A percentile compares a stretch with the other conserved stretches of the same genome.
Evolutionary conservation across 495 filamentous ascomycete species (phyloP).

Genomic region (Penicillium desertorum): DNA sequence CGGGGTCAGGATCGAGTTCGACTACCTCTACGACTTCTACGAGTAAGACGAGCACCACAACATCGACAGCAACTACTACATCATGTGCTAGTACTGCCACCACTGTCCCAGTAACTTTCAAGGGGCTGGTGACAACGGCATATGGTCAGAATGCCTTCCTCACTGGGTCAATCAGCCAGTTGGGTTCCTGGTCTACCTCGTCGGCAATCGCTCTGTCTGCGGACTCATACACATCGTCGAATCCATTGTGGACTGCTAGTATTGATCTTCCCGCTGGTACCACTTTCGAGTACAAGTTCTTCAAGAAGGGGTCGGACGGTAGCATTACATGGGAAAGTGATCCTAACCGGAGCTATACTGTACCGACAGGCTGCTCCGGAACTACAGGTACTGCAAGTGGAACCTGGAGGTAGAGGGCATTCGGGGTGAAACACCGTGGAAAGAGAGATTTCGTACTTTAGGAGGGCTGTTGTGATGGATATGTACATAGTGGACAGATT

Average conservation of each 20-base stretch:
- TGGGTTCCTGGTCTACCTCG: constrained; percentile 55
- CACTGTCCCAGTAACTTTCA: constrained; percentile 5
- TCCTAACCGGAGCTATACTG: constrained; percentile 55
- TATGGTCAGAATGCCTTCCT: constrained; percentile 43
- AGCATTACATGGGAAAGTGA: constrained; percentile 60
- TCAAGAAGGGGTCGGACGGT: constrained; percentile 53
- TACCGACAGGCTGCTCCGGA: constrained; percentile 41
- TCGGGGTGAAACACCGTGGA: not conserved
- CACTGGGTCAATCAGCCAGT: constrained; percentile 48
- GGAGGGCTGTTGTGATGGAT: not conserved
- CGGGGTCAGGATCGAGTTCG: constrained; percentile 1
- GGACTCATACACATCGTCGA: constrained; percentile 46
- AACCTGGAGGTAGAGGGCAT: not conserved
- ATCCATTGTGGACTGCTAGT: constrained; percentile 55
- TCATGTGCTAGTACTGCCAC: constrained; percentile 12
- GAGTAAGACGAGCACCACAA: not conserved
- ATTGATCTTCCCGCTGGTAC: constrained; percentile 49
- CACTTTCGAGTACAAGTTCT: constrained; percentile 64
- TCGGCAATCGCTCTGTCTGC: constrained; percentile 52
- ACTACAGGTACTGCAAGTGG: not conserved
- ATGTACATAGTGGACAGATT: not conserved
- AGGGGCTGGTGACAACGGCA: constrained; percentile 6
- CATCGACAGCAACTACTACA: not conserved
- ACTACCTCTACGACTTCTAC: not conserved
- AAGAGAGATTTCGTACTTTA: not conserved